These are phyloP conservation scores for Begonia loranthoides DNA, from an alignment of 306 rosid species.

Conservation along the genomic window DNA sequence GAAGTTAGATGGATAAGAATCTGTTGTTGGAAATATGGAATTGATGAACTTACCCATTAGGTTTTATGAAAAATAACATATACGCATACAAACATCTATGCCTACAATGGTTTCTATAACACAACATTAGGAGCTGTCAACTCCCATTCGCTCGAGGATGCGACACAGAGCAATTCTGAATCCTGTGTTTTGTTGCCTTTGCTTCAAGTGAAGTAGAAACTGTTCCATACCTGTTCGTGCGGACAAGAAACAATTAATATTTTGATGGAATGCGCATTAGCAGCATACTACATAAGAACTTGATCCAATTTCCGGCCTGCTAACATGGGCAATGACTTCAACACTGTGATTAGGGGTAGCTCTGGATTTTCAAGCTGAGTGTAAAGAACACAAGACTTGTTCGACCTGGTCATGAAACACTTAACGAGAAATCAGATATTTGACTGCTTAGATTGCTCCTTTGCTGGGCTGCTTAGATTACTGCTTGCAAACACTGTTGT, in stretches of 20 bases:
- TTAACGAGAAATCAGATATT: not conserved
- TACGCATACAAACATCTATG: no score
- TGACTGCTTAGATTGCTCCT: no score
- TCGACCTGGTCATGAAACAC: constrained; percentile 35
- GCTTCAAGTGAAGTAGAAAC: constrained; percentile 84
- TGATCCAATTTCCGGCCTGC: constrained; percentile 78
- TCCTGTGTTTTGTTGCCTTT: constrained; percentile 41
- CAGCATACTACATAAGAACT: not conserved
- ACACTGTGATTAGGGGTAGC: constrained; percentile 75
- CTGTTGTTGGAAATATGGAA: no score
- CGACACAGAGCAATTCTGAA: constrained; percentile 54
- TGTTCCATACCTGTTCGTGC: constrained; percentile 51
- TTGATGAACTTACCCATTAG: no score
- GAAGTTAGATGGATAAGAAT: no score
- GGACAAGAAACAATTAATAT: not conserved
- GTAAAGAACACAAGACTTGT: constrained; percentile 77
- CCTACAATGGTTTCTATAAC: no score
- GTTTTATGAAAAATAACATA: no score
- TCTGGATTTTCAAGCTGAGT: constrained; percentile 59
- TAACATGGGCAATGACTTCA: constrained; percentile 97
- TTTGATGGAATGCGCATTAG: no score
- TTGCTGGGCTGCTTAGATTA: no score
- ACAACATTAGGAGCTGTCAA: constrained; percentile 14
- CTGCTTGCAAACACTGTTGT: not conserved
- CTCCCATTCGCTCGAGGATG: constrained; percentile 69